Conservation (phyloP, 73 alveolate species). For the Tetrahymena borealis region DNA sequence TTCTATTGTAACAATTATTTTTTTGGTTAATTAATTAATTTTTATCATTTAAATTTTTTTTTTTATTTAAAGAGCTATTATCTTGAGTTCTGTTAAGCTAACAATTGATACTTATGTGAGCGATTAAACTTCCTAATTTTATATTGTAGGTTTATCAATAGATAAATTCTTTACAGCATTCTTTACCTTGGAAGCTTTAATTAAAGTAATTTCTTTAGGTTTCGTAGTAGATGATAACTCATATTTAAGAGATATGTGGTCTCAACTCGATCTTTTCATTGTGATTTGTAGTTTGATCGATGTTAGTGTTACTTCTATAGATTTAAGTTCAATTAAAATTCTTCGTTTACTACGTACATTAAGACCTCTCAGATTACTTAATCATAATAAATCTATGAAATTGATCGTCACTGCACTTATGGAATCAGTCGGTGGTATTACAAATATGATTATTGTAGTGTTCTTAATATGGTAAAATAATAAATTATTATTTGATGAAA, state of each 20-base stretch:
- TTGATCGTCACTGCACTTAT: slow-evolving; percentile 76
- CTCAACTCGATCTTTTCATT: slow-evolving; percentile 45
- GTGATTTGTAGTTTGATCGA: slow-evolving; percentile 40
- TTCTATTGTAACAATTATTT: slow-evolving; percentile 4
- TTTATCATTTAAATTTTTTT: neutral
- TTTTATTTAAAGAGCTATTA: neutral
- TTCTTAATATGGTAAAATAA: slow-evolving; percentile 63
- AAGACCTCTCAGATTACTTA: slow-evolving; percentile 87
- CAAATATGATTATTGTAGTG: slow-evolving; percentile 78
- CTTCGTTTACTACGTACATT: slow-evolving; percentile 83
- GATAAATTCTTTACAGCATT: slow-evolving; percentile 28
- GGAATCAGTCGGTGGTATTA: slow-evolving; percentile 77
- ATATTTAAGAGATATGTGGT: slow-evolving; percentile 63
- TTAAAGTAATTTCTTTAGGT: slow-evolving; percentile 69
- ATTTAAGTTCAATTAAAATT: slow-evolving; percentile 63
- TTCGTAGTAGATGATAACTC: slow-evolving; percentile 55
- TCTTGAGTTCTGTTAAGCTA: slow-evolving; percentile 16
- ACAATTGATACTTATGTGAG: slow-evolving; percentile 42
- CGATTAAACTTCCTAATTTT: neutral
- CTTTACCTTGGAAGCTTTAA: slow-evolving; percentile 51
- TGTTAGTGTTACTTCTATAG: slow-evolving; percentile 22
- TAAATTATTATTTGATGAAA: neutral
- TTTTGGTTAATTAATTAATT: neutral
- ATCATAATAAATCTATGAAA: slow-evolving; percentile 85
- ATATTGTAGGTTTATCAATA: neutral